These are phyloP conservation scores for Fusarium anthophilum DNA, from an alignment of 2,329 filamentous ascomycete genomes.

Conservation along the genomic window DNA sequence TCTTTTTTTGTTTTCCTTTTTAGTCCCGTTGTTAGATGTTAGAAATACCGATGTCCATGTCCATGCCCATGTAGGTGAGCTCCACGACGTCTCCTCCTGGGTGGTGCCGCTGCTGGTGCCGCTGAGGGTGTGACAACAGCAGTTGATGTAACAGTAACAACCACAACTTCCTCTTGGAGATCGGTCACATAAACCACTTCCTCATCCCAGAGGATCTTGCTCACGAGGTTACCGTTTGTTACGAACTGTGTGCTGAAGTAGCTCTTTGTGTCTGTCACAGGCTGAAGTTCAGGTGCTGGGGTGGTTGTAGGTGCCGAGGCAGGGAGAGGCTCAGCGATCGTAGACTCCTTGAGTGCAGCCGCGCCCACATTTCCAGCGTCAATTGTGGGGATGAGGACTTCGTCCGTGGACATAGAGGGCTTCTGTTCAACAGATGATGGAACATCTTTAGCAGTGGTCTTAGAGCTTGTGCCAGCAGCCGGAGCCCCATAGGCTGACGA, in stretches of 20 bases:
- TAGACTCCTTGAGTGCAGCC: constrained; percentile 19
- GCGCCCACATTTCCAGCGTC: constrained; percentile 7
- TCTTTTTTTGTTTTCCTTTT: constrained; percentile 7
- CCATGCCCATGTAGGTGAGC: constrained; percentile 52
- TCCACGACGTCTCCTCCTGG: constrained; percentile 41
- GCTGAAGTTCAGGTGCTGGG: constrained; percentile 37
- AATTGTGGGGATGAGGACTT: constrained; percentile 15
- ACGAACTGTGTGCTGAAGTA: constrained; percentile 62
- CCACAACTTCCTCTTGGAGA: constrained; percentile 52
- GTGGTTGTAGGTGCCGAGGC: constrained; percentile 35
- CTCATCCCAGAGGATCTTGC: constrained; percentile 67
- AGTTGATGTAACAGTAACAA: constrained; percentile 51
- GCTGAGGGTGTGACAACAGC: constrained; percentile 31
- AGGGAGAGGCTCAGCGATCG: background rate
- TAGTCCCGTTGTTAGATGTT: constrained; percentile 24
- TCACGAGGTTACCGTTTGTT: constrained; percentile 60
- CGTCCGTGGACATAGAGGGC: constrained; percentile 6
- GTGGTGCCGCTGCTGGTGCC: constrained; percentile 1
- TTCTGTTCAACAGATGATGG: constrained; percentile 6
- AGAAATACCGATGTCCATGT: constrained; percentile 44
- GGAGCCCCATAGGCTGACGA: constrained; percentile 32
- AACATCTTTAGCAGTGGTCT: constrained; percentile 15
- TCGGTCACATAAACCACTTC: constrained; percentile 63
- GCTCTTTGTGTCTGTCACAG: constrained; percentile 47
- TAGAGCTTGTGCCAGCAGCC: constrained; percentile 21